These are phyloP conservation scores for Lizonia empirigonia DNA, from an alignment of 2,329 filamentous ascomycete genomes.

Conservation along the genomic window DNA sequence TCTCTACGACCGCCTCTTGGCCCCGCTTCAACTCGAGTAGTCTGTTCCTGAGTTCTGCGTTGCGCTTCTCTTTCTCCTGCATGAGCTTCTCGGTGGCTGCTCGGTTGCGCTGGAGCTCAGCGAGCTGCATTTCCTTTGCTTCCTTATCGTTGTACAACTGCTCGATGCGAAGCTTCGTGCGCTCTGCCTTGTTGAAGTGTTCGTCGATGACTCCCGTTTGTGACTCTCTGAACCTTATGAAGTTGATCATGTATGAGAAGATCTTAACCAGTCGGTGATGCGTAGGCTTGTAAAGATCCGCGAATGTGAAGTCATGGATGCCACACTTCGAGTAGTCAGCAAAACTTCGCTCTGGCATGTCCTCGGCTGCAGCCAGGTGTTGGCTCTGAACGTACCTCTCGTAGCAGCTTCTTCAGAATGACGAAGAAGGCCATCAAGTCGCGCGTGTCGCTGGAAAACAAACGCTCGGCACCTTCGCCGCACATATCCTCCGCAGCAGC, in stretches of 20 bases:
- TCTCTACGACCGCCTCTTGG: slow-evolving; percentile 81
- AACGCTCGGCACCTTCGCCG: slow-evolving; percentile 77
- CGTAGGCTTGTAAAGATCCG: slow-evolving; percentile 88
- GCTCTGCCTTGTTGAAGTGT: slow-evolving; percentile 89
- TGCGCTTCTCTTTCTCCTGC: slow-evolving; percentile 81
- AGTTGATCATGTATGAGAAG: slow-evolving; percentile 98
- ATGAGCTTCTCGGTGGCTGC: slow-evolving; percentile 81
- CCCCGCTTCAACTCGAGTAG: slow-evolving; percentile 79
- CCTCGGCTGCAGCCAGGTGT: neutral
- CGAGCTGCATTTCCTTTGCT: slow-evolving; percentile 78
- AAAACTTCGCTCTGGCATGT: neutral
- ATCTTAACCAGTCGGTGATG: slow-evolving; percentile 91
- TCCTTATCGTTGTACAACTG: slow-evolving; percentile 84
- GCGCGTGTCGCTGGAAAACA: slow-evolving; percentile 83
- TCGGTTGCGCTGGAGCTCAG: slow-evolving; percentile 80
- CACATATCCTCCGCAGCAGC: slow-evolving; percentile 87
- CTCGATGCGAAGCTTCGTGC: slow-evolving; percentile 86
- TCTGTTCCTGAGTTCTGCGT: slow-evolving; percentile 83
- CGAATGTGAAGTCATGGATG: slow-evolving; percentile 91
- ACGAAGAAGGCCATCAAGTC: slow-evolving; percentile 97
- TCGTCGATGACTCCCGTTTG: slow-evolving; percentile 89
- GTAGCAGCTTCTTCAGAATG: slow-evolving; percentile 76
- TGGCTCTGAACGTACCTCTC: slow-evolving; percentile 57
- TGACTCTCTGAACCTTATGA: slow-evolving; percentile 93
- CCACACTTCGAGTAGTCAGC: slow-evolving; percentile 66